Conservation (phyloP, 2,329 filamentous ascomycete species). For the Penicillium occitanis region DNA sequence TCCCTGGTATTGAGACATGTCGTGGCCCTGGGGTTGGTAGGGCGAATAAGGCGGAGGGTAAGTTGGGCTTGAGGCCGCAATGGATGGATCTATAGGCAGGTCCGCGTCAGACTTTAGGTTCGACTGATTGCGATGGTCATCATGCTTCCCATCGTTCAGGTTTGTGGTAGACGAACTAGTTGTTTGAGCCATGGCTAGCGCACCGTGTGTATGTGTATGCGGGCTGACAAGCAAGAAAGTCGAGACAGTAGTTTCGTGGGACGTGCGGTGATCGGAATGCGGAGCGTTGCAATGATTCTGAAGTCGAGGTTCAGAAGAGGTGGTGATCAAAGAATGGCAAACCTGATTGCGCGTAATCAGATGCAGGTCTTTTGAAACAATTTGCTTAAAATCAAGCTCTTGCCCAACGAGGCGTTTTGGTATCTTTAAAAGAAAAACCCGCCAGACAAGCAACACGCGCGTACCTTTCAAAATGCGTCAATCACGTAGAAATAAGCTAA, state of each 20-base stretch:
- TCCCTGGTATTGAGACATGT: conserved; percentile 72
- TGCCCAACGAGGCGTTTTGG: conserved; percentile 15
- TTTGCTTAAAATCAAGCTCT: conserved; percentile 23
- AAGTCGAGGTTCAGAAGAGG: conserved; percentile 73
- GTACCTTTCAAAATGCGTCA: conserved; percentile 32
- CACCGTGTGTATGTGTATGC: conserved; percentile 68
- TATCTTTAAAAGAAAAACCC: conserved; percentile 3
- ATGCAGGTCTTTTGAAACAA: conserved; percentile 62
- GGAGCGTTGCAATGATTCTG: conserved; percentile 71
- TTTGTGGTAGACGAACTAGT: conserved; percentile 88
- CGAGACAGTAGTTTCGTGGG: conserved; percentile 73
- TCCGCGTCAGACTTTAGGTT: conserved; percentile 87
- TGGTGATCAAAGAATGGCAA: conserved; percentile 61
- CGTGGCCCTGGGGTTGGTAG: conserved; percentile 77
- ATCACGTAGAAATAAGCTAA: conserved; percentile 5
- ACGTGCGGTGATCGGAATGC: conserved; percentile 53
- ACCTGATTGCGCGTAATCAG: conserved; percentile 85
- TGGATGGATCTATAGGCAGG: conserved; percentile 99
- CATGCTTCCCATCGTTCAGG: conserved; percentile 75
- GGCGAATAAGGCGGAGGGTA: conserved; percentile 86
- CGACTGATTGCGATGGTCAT: conserved; percentile 67
- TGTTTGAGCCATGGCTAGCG: conserved; percentile 96
- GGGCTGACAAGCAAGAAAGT: conserved; percentile 76
- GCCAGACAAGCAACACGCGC: conserved; percentile 23
- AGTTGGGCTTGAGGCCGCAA: conserved; percentile 87